Evolutionary conservation across 2,329 filamentous ascomycete genomes (phyloP), one percentile per base, ranked within the genome.

Genomic region (Exophiala phaeomuriformis): DNA sequence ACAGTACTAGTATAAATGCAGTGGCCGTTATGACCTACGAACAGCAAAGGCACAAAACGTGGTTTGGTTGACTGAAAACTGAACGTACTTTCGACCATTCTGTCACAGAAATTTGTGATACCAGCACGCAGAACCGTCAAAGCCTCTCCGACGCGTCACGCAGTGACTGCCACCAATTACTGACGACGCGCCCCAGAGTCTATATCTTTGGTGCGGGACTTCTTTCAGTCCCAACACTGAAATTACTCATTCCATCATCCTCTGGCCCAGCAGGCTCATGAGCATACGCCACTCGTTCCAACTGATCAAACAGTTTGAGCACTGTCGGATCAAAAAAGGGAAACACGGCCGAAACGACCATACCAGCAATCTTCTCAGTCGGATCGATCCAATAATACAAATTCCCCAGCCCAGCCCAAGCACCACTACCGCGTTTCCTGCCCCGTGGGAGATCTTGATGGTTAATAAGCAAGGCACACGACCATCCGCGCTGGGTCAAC

Each of bases 341-440:
- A 10, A 58, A 36, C 12, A 59, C 35, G 3, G 7, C 44, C 4
- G 56, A 48, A 27, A 30, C 33, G 1, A 59, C 49, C 44, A 61
- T 54, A 27, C 60, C 60, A 1, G 55, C 54, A 4, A 55, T 46
- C 4, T 47, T 52, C 6, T 36, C 30, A n/a, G 9, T 36, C 1
- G 53, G 52, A 46, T 62, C 60, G 29, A 62, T 48, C 58, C 58
- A 61, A 47, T 58, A 62, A 45, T 58, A 62, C 46, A 58, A 28
- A 39, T 62, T 61, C 29, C 56, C 58, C 31, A 62, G 46, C 2
- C 60, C 60, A 5, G 56, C 54, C 60, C 60, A 62, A 2, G 45
- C 49, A 19, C 60, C 60, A 28, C 54, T 58, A 19, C 52, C 51
- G 7, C 32, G 36, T 42, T 57, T 61, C 3, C 60, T 49, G 3